Base-by-base conservation (phyloP, 495 filamentous ascomycete genomes). In the Xylaria bambusicola region DNA sequence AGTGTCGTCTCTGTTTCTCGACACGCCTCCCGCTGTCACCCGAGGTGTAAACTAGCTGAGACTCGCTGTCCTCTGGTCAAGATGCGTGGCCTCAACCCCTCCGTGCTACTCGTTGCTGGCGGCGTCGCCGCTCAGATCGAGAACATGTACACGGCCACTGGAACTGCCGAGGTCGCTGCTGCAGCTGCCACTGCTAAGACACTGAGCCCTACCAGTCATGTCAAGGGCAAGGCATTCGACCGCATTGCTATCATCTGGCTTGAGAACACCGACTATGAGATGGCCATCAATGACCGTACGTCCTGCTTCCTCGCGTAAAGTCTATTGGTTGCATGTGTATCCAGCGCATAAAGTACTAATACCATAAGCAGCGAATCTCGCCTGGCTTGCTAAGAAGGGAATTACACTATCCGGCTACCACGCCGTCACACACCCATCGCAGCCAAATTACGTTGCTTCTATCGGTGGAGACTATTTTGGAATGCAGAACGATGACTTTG, bases 371-470 rank as follows among this genome's bases (percentile, higher is more conserved):
- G 63, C 63, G 20, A 69, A 70, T 49, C 56, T 70, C 1, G 68
- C 76, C 33, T 88, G 75, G 71, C 69, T 90, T 29, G 84, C 86
- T 31, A 76, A 69, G 41, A 60, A 53, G 40, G 57, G 57, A 20
- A 40, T 60, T 9, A 60, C 18, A 13, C 29, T 60, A 18, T 20
- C 1, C 41, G 31, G 33, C 9, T 61, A 61, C 12, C 52, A 55
- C 18, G 42, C 49, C 15, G 51, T 56, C 15, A 61, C 58, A 1
- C 52, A 61, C 62, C 87, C 87, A 6, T 88, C 86, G 13, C 76
- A 90, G 71, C 86, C 86, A 4, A 92, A 92, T 73, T 91, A 91
- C 69, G 73, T 79, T 49, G 81, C 85, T n/a, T 70, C 80, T 8
- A 83, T 84, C 6, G 79, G 73, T 29, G 88, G 86, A 38, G 86